phyloP scores from a whole-genome alignment of 1,284 basidiomycete genomes.

The Rhodofomes roseus region DNA sequence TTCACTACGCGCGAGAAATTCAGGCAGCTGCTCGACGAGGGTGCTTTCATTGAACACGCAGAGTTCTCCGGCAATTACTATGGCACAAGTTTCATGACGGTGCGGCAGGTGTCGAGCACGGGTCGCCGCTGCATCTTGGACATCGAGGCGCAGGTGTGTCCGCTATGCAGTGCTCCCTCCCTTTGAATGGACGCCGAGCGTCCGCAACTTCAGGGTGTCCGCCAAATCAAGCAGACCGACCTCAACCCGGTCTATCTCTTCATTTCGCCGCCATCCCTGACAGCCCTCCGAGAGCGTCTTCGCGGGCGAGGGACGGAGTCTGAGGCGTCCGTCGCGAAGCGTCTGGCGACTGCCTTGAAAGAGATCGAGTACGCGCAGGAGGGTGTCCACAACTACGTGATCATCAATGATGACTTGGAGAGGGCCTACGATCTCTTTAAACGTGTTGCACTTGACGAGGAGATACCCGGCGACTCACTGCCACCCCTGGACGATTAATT shows the following conservation, averaged over 20 bases:
- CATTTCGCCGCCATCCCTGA: slow-evolving; percentile 84
- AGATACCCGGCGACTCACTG: slow-evolving; percentile 48
- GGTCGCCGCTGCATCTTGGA: slow-evolving; percentile 89
- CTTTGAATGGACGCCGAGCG: slow-evolving; percentile 14
- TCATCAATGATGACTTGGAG: slow-evolving; percentile 92
- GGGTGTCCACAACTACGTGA: slow-evolving; percentile 77
- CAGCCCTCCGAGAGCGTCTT: slow-evolving; percentile 66
- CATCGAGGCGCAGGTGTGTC: slow-evolving; percentile 89
- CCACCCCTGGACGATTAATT: slow-evolving; percentile 54
- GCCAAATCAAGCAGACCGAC: slow-evolving; percentile 68
- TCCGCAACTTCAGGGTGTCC: slow-evolving; percentile 66
- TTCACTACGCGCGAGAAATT: slow-evolving; percentile 65
- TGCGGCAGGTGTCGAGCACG: slow-evolving; percentile 49
- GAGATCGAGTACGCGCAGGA: slow-evolving; percentile 88
- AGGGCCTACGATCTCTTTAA: slow-evolving; percentile 74
- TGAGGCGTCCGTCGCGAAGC: slow-evolving; percentile 67
- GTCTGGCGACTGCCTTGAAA: slow-evolving; percentile 76
- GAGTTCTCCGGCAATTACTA: slow-evolving; percentile 92
- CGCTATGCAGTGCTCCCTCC: not conserved
- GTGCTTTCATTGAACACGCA: slow-evolving; percentile 76
- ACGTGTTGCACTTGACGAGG: slow-evolving; percentile 67
- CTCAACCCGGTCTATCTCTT: slow-evolving; percentile 91
- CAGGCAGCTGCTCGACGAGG: slow-evolving; percentile 53
- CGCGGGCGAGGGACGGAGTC: slow-evolving; percentile 85
- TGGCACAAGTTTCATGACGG: slow-evolving; percentile 82